Percentiles rank a stretch among this genome's conserved stretches.
Conservation (phyloP, 192 early-diverging fungal species). For the Phycomyces nitens region DNA sequence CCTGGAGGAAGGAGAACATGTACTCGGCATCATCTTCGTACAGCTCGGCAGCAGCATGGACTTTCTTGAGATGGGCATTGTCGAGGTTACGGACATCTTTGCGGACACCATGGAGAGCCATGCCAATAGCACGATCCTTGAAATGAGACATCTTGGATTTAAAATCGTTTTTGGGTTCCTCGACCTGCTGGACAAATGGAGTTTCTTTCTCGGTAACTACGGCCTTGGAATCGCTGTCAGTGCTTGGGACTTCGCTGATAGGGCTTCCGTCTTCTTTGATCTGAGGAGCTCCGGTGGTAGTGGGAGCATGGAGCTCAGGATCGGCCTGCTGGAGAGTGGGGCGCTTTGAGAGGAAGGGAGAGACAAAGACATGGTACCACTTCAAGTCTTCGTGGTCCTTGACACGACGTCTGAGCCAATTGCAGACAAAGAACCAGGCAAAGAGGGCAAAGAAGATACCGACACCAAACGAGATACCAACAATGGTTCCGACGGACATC, state of each 20-base stretch:
- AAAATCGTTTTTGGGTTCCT: neutral
- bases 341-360: constrained; percentile 54
- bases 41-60: constrained; percentile 62
- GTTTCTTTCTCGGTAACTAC: constrained; percentile 13
- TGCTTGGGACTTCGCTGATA: constrained; percentile 29
- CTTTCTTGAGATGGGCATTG: constrained; percentile 39
- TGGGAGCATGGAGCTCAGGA: constrained; percentile 2
- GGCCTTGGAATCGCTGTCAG: constrained; percentile 13
- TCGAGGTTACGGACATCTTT: constrained; percentile 53
- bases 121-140: constrained; percentile 5
- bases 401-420: constrained; percentile 62
- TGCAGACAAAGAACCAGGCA: constrained; percentile 61
- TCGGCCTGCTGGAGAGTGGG: constrained; percentile 27
- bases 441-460: constrained; percentile 51
- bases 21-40: constrained; percentile 75
- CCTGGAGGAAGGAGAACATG: constrained; percentile 80
- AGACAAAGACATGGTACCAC: constrained; percentile 71
- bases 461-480: constrained; percentile 65
- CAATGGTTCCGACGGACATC: constrained; percentile 43
- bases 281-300: constrained; percentile 3
- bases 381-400: constrained; percentile 61
- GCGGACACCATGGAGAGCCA: constrained; percentile 38
- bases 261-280: constrained; percentile 26
- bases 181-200: neutral
- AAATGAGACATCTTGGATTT: constrained; percentile 17